Evolutionary conservation across 75 land plant genomes (phyloP), one percentile per base, ranked within the genome.

Genomic region (Selaginella tamariscina): DNA sequence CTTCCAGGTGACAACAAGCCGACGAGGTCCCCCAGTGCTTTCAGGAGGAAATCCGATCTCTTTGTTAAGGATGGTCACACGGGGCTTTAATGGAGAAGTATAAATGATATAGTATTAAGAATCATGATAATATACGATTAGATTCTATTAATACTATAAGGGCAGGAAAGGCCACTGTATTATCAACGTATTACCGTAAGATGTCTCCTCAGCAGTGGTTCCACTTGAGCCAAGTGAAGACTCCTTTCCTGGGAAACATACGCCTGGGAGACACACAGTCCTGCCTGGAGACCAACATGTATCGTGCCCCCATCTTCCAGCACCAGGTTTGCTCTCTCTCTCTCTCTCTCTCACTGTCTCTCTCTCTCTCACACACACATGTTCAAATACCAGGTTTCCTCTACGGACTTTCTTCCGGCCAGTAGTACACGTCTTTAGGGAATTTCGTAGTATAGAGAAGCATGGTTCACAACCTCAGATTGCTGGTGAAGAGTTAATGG

Each of bases 21-120:
- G 70, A 64, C 83, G 54, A 86, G 96, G 18, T 91, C 99, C 99
- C 99, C 99, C 64, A 91, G 96, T 27, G 99, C 99, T 28, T 95
- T 95, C 73, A 95, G 85, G 73, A 95, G 82, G 74, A 95, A 95
- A 82, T 90, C 99, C 26, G 96, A 95, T 32, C 87, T 95, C 55
- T 95, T 96, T 33, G 91, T 81, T 0, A 95, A 95, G 74, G 96
- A 83, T 79, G 99, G 99, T 9, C 99, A 85, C 76, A 82, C 76
- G 84, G 90, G 20, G 96, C 89, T 67, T 69, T 95, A 5, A 84
- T 88, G 86, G 99, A 95, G 99, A 90, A 83, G 77, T 88, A 78
- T n/a, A n/a, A n/a, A n/a, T 5, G 5, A 15, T 5, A 5, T 39
- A 5, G 5, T 39, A 39, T 5, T 15, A 39, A 39, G 5, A 5